Percentiles rank a stretch among this genome's conserved stretches.
Conservation (phyloP, 208 protist genomes). For the Baffinella frigidus region DNA sequence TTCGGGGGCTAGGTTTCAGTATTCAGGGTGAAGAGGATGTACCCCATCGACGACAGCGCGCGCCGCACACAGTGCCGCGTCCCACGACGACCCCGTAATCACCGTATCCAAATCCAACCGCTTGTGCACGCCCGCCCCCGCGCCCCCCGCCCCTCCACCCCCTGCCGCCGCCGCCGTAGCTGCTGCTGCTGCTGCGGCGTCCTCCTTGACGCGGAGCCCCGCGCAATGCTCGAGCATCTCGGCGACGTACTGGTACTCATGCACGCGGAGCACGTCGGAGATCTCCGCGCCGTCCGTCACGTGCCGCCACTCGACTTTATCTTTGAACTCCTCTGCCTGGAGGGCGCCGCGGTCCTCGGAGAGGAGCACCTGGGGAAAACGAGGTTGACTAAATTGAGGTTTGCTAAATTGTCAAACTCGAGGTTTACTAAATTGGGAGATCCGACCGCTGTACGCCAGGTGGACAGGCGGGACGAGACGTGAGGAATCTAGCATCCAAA, state of each 20-base stretch:
- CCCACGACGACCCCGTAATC: neutral
- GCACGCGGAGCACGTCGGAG: constrained; percentile 18
- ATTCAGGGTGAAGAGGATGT: no score
- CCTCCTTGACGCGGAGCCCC: neutral
- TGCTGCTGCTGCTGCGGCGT: neutral
- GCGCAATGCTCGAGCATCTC: neutral
- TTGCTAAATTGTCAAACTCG: no score
- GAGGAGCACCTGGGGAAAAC: no score
- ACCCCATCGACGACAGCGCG: neutral
- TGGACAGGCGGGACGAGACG: no score
- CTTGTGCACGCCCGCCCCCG: neutral
- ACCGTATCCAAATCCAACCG: constrained; percentile 25
- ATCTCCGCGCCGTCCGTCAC: neutral
- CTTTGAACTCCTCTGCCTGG: neutral
- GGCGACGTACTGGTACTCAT: constrained; percentile 34
- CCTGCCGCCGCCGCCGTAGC: neutral
- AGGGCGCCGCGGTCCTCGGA: neutral
- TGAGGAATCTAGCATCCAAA: no score
- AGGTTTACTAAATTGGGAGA: no score
- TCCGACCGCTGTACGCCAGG: no score
- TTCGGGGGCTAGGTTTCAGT: no score
- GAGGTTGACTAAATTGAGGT: no score
- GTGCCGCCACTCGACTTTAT: neutral
- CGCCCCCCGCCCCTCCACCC: neutral
- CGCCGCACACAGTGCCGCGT: neutral